Base-by-base conservation (phyloP, 495 filamentous ascomycete species). In the Bombardia bombarda region DNA sequence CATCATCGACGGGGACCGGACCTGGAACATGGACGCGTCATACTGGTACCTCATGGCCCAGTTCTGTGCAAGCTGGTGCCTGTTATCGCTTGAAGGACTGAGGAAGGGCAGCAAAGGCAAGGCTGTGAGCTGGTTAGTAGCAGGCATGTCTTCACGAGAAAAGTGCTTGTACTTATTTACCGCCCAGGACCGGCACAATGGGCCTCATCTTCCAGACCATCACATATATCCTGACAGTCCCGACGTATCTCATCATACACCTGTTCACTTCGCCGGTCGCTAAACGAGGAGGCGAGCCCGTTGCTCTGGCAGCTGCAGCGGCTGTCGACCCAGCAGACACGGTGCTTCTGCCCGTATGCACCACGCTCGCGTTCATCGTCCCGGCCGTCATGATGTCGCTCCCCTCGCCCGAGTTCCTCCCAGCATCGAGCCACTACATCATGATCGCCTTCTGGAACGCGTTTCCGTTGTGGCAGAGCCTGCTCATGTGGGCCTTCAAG, bases 371-470 rank as follows among this genome's bases (percentile, higher is more conserved):
- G 4, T 78, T 67, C 46, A 48, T 77, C 38, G 42, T 77, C 1
- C 80, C 79, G 7, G 62, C 65, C 7, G 47, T 72, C 21, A 52
- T 73, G 14, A 70, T 79, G 66, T 51, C 66, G n/a, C 47, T 79
- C 19, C 77, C 77, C 1, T 55, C 67, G 1, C 71, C 77, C 1
- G 57, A 58, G 1, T 13, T 65, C 3, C 53, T 78, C 16, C 54
- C 52, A 4, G 56, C 65, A 7, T 64, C 70, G 35, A 62, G 63
- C 16, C 82, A 82, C 48, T 79, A 82, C 40, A 60, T 62, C 23
- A 66, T 70, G 46, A 74, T 80, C 38, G 74, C 79, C 0, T 34
- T 76, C 38, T 82, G 79, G 78, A 77, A 81, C 45, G 60, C 65
- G 0, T 83, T 80, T 56, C 79, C 79, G 0, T 49, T 73, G 19